phyloP scores from a whole-genome alignment of 768 basidiomycete species.

The Rhodosporidiobolus sp. region DNA sequence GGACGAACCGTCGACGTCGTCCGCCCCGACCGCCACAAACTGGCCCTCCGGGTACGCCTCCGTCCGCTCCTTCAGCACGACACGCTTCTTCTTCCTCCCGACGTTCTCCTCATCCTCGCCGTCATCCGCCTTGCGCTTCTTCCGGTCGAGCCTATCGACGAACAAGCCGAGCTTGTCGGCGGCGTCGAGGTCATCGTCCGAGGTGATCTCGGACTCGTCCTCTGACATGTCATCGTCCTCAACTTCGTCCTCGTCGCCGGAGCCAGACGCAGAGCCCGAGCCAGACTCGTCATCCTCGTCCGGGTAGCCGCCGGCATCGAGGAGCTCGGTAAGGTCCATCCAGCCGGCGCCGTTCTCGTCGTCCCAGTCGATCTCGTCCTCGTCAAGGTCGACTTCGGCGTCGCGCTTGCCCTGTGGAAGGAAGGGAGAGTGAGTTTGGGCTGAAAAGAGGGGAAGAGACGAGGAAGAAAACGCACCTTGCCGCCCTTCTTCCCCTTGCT shows the following conservation, averaged over 20 bases:
- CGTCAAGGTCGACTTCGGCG: conserved; percentile 44
- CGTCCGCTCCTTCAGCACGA: conserved; percentile 66
- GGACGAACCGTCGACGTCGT: conserved; percentile 33
- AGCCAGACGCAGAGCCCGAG: conserved; percentile 51
- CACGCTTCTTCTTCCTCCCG: conserved; percentile 57
- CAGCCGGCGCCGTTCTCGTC: conserved; percentile 49
- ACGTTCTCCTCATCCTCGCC: conserved; percentile 46
- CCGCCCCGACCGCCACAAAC: conserved; percentile 54
- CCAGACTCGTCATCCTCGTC: conserved; percentile 51
- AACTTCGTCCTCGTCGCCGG: conserved; percentile 54
- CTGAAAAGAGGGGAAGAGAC: conserved; percentile 48
- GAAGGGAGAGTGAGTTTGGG: neutral
- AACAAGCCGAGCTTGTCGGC: conserved; percentile 69
- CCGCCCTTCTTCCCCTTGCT: conserved; percentile 51
- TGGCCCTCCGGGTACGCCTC: conserved; percentile 78
- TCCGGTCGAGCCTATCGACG: conserved; percentile 69
- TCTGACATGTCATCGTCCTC: conserved; percentile 52
- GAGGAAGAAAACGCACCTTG: conserved; percentile 30
- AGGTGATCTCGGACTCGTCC: conserved; percentile 44
- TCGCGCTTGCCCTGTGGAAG: conserved; percentile 7
- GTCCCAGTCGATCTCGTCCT: conserved; percentile 48
- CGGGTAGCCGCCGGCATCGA: conserved; percentile 51
- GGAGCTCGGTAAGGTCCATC: conserved; percentile 50
- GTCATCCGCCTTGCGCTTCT: conserved; percentile 60
- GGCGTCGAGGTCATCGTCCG: conserved; percentile 48